Evolutionary conservation across 2,329 filamentous ascomycete species (phyloP), one percentile per base, ranked within the genome.

Genomic region (Aureobasidium sp.): DNA sequence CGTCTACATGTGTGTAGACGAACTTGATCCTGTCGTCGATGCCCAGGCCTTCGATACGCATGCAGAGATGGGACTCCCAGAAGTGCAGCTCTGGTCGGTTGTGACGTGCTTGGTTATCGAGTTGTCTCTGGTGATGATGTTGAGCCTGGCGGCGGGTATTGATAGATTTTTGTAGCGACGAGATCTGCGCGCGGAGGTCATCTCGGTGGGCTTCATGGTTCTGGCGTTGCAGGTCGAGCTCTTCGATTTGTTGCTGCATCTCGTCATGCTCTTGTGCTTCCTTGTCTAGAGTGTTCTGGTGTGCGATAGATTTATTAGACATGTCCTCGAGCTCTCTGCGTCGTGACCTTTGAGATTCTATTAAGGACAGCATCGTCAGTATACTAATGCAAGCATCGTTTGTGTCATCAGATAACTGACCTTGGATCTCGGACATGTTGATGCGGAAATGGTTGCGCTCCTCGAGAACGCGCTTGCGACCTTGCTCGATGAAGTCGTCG

Each of bases 61-160:
- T 75, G 63, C 93, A 92, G 64, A 99, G 79, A 72, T 93, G 94
- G 61, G 88, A 88, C 73, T 96, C 89, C 94, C 94, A 99, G 73
- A 97, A 97, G 68, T 92, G 89, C 50, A 99, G 82, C 78, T 99
- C 94, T 0, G 94, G 94, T 47, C 90, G 84, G 75, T 99, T 97
- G 75, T 93, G 89, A 37, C 91, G 85, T 60, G 89, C 85, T 77
- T 97, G 93, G 1, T 87, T 84, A 69, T 95, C 90, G 41, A 96
- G 80, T 68, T 90, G 86, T 65, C 84, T 82, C 52, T 89, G 86
- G 72, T 90, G 86, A 65, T 84, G 84, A 57, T 85, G 80, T 75
- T 91, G 89, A 13, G 87, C 86, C n/a, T 87, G 87, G 26, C 89
- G 77, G 44, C 84, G 82, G 34, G 83, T 79, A 60, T 88, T 86